Percentiles rank a stretch among this genome's conserved stretches.
phyloP scores from a whole-genome alignment of 1,139 yeast genomes.

The Sporopachydermia cereana region DNA sequence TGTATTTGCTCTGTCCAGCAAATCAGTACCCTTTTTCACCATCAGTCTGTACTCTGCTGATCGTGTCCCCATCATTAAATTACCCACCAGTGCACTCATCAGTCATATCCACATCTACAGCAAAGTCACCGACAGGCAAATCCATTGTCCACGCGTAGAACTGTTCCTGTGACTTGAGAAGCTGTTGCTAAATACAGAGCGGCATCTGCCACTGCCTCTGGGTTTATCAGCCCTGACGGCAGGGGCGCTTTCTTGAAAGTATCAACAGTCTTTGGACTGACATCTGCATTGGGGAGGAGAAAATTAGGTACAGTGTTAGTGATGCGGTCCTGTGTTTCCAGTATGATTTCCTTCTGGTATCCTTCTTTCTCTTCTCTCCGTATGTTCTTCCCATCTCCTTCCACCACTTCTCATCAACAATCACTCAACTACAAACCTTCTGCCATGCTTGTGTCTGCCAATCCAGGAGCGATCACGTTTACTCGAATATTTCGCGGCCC shows the following conservation, averaged over 20 bases:
- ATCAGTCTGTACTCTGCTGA: no score
- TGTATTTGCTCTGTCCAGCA: no score
- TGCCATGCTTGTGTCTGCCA: slow-evolving; percentile 74
- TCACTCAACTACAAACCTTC: slow-evolving; percentile 10
- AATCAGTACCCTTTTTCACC: no score
- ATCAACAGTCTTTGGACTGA: slow-evolving; percentile 7
- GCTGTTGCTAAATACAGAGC: slow-evolving; percentile 21
- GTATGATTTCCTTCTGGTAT: background rate
- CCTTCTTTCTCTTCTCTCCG: no score
- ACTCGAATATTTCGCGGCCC: slow-evolving; percentile 39
- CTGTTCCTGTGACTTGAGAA: slow-evolving; percentile 21
- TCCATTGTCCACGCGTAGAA: slow-evolving; percentile 24
- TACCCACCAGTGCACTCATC: background rate
- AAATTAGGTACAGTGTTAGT: background rate
- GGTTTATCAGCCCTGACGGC: slow-evolving; percentile 17
- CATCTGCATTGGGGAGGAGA: background rate
- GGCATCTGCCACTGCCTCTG: slow-evolving; percentile 25
- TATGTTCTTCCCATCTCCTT: no score
- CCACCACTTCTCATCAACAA: no score
- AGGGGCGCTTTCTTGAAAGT: slow-evolving; percentile 15
- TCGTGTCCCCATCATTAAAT: background rate
- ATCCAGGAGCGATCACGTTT: slow-evolving; percentile 62
- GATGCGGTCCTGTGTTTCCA: background rate
- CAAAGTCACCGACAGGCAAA: slow-evolving; percentile 7
- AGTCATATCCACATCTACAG: background rate